Conservation (phyloP, 148 eudicot species). For the Silene latifolia region DNA sequence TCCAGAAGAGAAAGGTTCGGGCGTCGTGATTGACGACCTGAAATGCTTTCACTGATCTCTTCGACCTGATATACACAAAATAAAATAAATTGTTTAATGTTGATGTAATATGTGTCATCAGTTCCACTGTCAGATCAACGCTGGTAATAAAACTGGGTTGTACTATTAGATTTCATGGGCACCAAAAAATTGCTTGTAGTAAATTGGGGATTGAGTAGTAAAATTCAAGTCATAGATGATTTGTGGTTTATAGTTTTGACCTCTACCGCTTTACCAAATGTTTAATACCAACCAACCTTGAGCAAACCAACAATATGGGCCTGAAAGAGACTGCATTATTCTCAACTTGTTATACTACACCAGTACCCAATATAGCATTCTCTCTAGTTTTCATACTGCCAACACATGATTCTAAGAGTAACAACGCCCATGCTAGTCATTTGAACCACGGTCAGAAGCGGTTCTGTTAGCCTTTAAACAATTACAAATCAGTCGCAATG, state of each 20-base stretch:
- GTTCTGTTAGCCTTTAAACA: no score
- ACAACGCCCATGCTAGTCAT: background rate
- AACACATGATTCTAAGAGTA: background rate
- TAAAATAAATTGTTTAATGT: no score
- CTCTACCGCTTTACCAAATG: no score
- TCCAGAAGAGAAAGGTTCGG: constrained; percentile 30
- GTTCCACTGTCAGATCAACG: background rate
- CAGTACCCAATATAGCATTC: background rate
- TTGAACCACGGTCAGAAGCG: background rate
- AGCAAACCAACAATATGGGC: background rate
- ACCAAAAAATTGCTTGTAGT: background rate
- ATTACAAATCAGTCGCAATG: background rate
- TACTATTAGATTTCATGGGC: no score
- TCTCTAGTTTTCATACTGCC: background rate
- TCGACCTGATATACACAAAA: constrained; percentile 18
- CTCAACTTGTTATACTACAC: background rate
- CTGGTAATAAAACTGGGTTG: background rate
- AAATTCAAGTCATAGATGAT: no score
- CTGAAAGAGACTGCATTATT: background rate
- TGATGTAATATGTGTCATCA: no score
- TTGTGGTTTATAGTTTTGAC: no score
- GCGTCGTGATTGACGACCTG: constrained; percentile 29
- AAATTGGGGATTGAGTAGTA: background rate
- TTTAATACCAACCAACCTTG: no score
- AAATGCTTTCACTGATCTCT: constrained; percentile 15